phyloP scores from a whole-genome alignment of 73 alveolate species.

The Stentor coeruleus region DNA sequence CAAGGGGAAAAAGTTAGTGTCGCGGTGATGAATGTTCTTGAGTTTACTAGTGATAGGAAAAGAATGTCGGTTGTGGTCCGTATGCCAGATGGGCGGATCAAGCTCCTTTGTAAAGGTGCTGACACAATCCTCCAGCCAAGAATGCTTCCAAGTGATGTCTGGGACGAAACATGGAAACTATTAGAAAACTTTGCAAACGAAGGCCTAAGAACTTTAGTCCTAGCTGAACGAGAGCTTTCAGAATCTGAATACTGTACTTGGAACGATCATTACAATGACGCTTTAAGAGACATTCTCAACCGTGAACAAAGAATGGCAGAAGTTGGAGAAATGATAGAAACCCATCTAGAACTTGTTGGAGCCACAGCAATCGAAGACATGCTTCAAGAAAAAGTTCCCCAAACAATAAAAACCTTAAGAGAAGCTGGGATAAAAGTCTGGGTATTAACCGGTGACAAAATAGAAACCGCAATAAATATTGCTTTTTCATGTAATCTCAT shows the following conservation, averaged over 20 bases:
- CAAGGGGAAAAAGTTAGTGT: constrained; percentile 42
- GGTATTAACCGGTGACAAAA: constrained; percentile 97
- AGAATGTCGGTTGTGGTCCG: constrained; percentile 85
- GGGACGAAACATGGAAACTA: constrained; percentile 32
- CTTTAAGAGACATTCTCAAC: constrained; percentile 50
- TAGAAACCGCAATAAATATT: constrained; percentile 95
- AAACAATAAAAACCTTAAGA: constrained; percentile 52
- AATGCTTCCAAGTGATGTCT: constrained; percentile 28
- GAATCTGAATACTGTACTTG: constrained; percentile 63
- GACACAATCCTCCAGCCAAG: constrained; percentile 82
- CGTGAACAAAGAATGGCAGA: constrained; percentile 62
- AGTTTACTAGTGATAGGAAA: constrained; percentile 83
- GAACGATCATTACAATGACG: constrained; percentile 51
- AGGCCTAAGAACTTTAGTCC: constrained; percentile 74
- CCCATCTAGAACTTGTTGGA: constrained; percentile 67
- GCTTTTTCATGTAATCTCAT: constrained; percentile 89
- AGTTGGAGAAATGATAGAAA: constrained; percentile 69
- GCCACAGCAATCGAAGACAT: constrained; percentile 94
- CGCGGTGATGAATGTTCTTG: constrained; percentile 65
- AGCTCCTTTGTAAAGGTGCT: constrained; percentile 86
- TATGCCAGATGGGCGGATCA: constrained; percentile 46
- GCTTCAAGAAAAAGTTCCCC: constrained; percentile 74
- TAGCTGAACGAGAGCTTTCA: constrained; percentile 62
- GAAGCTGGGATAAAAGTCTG: constrained; percentile 88
- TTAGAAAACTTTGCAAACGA: constrained; percentile 38